Evolutionary conservation across 1,139 yeast genomes (phyloP), one percentile per base, ranked within the genome.

Genomic region (Suhomyces panamericanus): DNA sequence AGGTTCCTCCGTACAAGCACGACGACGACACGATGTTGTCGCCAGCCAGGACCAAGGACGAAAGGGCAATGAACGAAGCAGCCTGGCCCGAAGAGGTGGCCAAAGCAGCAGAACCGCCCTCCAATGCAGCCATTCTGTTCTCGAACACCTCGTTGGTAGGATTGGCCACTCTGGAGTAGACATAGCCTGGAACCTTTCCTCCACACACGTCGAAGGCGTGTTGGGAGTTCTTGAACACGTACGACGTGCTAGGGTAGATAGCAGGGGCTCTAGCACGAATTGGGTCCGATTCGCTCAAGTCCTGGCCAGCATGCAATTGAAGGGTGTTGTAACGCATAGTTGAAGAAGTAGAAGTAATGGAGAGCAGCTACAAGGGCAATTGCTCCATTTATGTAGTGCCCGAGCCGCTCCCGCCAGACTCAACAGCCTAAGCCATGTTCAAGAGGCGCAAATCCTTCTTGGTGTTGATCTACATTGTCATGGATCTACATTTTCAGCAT

Each of bases 81-180:
- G 97, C 93, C 70, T 90, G 96, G 50, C 99, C 98, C 11, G 97
- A 90, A 26, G 96, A 69, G 31, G 86, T 85, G 13, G 96, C 95
- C 49, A 91, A 70, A 4, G 96, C 97, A 51, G 85, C 96, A 46
- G 83, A 82, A 60, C 98, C 98, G 48, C 87, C 85, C 70, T 91
- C 99, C 51, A 91, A 77, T 41, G 95, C 95, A 47, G 96, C 95
- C 46, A 91, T 77, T 70, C 99, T 80, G 64, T 87, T 80, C 69
- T 91, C 99, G 54, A 91, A 86, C 24, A 87, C 91, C 55, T 85
- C 95, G 48, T 78, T 84, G 52, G 99, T 93, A 49, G 99, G 99
- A 72, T 93, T 91, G 79, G 80, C 85, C 57, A 91, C 77, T 66
- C 99, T 81, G 12, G 95, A 83, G 74, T 91, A 93, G 56, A 90